Conservation (phyloP, 768 basidiomycete species). For the Albatrellus ellisii region DNA sequence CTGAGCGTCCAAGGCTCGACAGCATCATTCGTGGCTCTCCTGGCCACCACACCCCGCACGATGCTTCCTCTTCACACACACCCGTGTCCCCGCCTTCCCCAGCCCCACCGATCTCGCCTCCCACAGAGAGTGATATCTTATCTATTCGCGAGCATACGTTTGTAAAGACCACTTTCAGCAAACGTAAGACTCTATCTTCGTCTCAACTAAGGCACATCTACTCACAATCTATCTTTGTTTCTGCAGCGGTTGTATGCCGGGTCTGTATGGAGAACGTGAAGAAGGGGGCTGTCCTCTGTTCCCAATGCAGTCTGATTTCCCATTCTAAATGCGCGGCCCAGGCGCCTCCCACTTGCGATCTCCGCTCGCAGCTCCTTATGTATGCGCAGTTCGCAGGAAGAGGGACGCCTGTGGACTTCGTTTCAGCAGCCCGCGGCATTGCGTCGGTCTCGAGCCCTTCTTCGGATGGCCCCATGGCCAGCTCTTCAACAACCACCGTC, state of each 20-base stretch:
- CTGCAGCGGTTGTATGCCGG: conserved; percentile 71
- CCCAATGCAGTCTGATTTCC: conserved; percentile 79
- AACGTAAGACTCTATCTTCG: conserved; percentile 42
- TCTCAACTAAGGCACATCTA: conserved; percentile 3
- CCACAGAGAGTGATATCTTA: conserved; percentile 30
- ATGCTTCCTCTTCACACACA: conserved; percentile 15
- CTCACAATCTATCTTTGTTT: conserved; percentile 2
- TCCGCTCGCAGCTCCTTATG: conserved; percentile 65
- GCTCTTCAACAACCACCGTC: conserved; percentile 9
- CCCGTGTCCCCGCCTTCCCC: too few species aligned
- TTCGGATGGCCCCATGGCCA: conserved; percentile 6
- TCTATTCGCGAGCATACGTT: conserved; percentile 68
- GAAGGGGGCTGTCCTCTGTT: conserved; percentile 80
- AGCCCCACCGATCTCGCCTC: conserved; percentile 15
- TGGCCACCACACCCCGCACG: conserved; percentile 2
- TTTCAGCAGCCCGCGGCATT: conserved; percentile 26
- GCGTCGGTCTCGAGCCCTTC: conserved; percentile 21
- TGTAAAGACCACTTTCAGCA: conserved; percentile 86
- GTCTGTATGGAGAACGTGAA: conserved; percentile 73
- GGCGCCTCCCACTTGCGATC: conserved; percentile 71
- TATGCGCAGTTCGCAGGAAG: conserved; percentile 71
- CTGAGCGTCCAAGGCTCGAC: conserved; percentile 10
- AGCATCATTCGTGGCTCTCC: conserved; percentile 9
- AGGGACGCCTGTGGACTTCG: conserved; percentile 42
- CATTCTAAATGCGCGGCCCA: conserved; percentile 66